These are phyloP conservation scores for Metarhizium sp. DNA, from an alignment of 2,329 filamentous ascomycete species.

Conservation along the genomic window DNA sequence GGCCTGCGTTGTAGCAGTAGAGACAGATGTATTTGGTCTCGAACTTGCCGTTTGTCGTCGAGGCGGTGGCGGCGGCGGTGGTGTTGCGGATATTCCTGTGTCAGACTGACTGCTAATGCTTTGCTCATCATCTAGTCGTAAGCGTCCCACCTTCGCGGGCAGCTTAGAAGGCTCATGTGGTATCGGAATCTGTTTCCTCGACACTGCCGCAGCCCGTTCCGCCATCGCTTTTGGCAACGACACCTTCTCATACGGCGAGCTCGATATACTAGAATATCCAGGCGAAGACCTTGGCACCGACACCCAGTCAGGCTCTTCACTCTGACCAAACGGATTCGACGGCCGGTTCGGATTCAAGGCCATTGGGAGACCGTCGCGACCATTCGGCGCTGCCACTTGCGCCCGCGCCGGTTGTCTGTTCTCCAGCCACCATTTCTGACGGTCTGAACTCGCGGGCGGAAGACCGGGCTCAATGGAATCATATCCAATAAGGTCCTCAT, in stretches of 20 bases:
- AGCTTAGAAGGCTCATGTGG: slow-evolving; percentile 37
- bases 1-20: slow-evolving; percentile 4
- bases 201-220: slow-evolving; percentile 28
- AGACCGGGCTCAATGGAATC: slow-evolving; percentile 74
- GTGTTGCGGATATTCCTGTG: slow-evolving; percentile 11
- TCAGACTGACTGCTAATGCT: slow-evolving; percentile 7
- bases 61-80: slow-evolving; percentile 34
- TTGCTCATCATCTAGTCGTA: slow-evolving; percentile 33
- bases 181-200: slow-evolving; percentile 43
- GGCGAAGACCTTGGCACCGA: slow-evolving; percentile 47
- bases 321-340: slow-evolving; percentile 71
- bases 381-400: slow-evolving; percentile 53
- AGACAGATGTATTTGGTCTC: slow-evolving; percentile 6
- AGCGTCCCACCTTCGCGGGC: slow-evolving; percentile 35
- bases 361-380: slow-evolving; percentile 40
- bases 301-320: slow-evolving; percentile 79
- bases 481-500: slow-evolving; percentile 75
- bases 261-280: slow-evolving; percentile 47
- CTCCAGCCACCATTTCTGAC: slow-evolving; percentile 63
- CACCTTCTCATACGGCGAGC: slow-evolving; percentile 50
- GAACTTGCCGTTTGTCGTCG: slow-evolving; percentile 29
- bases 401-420: slow-evolving; percentile 69
- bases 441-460: slow-evolving; percentile 57
- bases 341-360: slow-evolving; percentile 64
- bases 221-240: slow-evolving; percentile 36